These are phyloP conservation scores for Glonium stellatum DNA, from an alignment of 495 filamentous ascomycete genomes.

Conservation along the genomic window DNA sequence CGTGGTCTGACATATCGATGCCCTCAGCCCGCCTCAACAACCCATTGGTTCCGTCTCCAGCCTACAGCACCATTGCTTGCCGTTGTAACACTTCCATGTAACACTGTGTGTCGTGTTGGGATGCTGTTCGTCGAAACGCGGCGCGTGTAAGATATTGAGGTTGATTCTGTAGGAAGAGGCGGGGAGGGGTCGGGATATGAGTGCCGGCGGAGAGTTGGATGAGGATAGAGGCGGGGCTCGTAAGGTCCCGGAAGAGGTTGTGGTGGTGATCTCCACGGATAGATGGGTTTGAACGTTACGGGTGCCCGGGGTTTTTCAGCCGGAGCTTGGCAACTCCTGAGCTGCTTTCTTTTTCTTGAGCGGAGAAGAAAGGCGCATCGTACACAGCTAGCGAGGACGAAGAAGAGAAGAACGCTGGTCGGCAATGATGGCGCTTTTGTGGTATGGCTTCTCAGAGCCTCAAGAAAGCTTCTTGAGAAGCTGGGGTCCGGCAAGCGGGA, in stretches of 20 bases:
- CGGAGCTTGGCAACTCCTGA: constrained; percentile 1
- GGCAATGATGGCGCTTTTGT: neutral
- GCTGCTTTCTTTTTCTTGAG: constrained; percentile 16
- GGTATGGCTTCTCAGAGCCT: neutral
- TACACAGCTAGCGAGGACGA: constrained; percentile 12
- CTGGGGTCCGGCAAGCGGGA: constrained; percentile 8
- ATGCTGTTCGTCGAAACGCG: constrained; percentile 27
- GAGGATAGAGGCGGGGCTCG: constrained; percentile 22
- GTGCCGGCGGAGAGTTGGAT: constrained; percentile 23
- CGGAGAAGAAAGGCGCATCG: constrained; percentile 9
- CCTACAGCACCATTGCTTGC: constrained; percentile 5
- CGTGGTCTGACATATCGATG: neutral
- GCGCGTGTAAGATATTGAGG: constrained; percentile 19
- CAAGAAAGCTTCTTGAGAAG: neutral
- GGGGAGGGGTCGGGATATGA: constrained; percentile 9
- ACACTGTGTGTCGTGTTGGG: constrained; percentile 5
- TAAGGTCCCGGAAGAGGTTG: constrained; percentile 24
- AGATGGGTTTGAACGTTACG: constrained; percentile 14
- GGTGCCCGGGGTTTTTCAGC: constrained; percentile 6
- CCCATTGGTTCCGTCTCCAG: constrained; percentile 27
- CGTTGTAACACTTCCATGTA: constrained; percentile 21
- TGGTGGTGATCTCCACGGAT: constrained; percentile 22
- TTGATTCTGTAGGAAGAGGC: neutral
- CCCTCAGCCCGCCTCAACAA: constrained; percentile 15
- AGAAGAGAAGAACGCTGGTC: constrained; percentile 13